phyloP scores from a whole-genome alignment of 345 rosid species.

The Moringa oleifera region DNA sequence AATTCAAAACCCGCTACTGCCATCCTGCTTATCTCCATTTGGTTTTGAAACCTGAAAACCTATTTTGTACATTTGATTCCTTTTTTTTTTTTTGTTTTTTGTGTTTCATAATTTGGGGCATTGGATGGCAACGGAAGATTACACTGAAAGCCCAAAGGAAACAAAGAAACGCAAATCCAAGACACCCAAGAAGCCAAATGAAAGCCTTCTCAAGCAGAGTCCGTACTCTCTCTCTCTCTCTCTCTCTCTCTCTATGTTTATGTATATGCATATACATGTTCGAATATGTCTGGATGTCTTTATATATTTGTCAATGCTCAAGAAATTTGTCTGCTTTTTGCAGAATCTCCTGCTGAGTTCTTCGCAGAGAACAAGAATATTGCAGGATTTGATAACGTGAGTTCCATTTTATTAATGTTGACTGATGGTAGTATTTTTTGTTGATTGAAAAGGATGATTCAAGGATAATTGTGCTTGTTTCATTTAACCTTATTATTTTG shows the following conservation, averaged over 20 bases:
- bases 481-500: not conserved
- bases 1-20: not conserved
- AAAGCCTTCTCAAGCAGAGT: conserved; percentile 91
- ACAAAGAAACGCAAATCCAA: conserved; percentile 64
- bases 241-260: conserved; percentile 6
- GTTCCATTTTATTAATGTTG: conserved; percentile 10
- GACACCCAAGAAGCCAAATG: conserved; percentile 48
- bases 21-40: not conserved
- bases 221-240: conserved; percentile 8
- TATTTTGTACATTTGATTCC: not conserved
- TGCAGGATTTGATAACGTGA: conserved; percentile 96
- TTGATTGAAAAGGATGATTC: not conserved
- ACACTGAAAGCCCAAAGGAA: conserved; percentile 38
- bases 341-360: conserved; percentile 98
- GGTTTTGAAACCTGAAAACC: no score
- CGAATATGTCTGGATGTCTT: not conserved
- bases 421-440: not conserved
- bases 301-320: conserved; percentile 4
- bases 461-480: not conserved
- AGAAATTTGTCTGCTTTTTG: conserved; percentile 12
- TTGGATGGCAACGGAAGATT: conserved; percentile 37
- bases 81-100: no score
- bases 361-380: conserved; percentile 98
- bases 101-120: not conserved
- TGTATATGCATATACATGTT: not conserved